phyloP scores from a whole-genome alignment of 495 filamentous ascomycete genomes.

The Terfezia boudieri region DNA sequence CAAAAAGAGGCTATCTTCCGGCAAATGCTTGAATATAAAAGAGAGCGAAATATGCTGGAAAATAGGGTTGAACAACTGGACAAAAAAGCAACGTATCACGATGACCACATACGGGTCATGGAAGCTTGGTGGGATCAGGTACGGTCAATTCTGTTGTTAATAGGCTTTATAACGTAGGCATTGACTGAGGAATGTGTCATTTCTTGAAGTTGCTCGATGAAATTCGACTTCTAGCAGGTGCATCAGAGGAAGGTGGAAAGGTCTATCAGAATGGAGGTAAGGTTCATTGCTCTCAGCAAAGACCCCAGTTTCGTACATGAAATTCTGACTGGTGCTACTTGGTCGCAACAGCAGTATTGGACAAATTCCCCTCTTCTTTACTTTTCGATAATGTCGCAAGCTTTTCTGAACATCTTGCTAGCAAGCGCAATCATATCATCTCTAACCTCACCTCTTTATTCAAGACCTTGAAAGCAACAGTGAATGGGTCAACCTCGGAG shows the following conservation, averaged over 20 bases:
- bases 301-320: conserved; percentile 19
- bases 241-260: conserved; percentile 24
- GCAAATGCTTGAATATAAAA: conserved; percentile 93
- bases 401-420: conserved; percentile 55
- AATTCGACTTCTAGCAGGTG: conserved; percentile 42
- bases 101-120: conserved; percentile 74
- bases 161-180: conserved; percentile 7
- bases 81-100: conserved; percentile 54
- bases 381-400: conserved; percentile 41
- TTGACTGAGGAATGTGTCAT: conserved; percentile 4
- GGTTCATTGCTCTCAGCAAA: conserved; percentile 6
- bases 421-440: conserved; percentile 37
- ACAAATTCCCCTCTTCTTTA: conserved; percentile 36
- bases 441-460: conserved; percentile 35
- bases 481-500: conserved; percentile 22
- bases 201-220: conserved; percentile 57
- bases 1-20: conserved; percentile 96
- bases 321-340: conserved; percentile 13
- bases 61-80: conserved; percentile 48
- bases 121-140: conserved; percentile 89
- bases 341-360: conserved; percentile 12
- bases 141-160: conserved; percentile 10
- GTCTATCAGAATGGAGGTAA: conserved; percentile 32
- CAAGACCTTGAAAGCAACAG: conserved; percentile 10
- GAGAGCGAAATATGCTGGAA: conserved; percentile 62